Conservation (phyloP, 345 rosid species). For the Lumnitzera littorea region DNA sequence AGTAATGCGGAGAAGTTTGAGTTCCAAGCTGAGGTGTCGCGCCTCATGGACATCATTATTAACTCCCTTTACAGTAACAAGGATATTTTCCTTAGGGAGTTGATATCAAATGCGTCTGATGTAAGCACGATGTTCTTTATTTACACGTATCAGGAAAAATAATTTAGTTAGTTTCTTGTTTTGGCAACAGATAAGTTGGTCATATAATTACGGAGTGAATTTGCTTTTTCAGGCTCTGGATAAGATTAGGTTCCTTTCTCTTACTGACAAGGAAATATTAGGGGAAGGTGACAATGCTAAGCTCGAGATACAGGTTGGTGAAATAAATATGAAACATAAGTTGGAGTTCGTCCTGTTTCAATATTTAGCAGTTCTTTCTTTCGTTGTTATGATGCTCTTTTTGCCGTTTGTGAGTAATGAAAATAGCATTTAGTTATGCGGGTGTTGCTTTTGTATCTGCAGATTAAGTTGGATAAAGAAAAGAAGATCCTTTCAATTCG, state of each 20-base stretch:
- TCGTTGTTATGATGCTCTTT: background rate
- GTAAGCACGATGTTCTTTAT: constrained; percentile 29
- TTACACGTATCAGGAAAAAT: background rate
- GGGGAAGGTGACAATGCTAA: constrained; percentile 89
- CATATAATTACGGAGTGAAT: constrained; percentile 7
- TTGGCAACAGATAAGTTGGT: background rate
- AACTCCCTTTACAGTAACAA: constrained; percentile 98
- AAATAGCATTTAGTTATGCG: background rate
- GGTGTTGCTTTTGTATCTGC: constrained; percentile 12
- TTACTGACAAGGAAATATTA: constrained; percentile 82
- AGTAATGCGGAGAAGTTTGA: constrained; percentile 82
- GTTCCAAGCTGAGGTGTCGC: constrained; percentile 99
- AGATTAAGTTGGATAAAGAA: constrained; percentile 93
- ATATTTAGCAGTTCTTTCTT: background rate
- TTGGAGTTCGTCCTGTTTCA: too few species aligned
- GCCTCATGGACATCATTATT: constrained; percentile 96
- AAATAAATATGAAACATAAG: background rate
- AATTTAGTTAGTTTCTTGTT: background rate
- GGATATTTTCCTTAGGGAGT: constrained; percentile 93
- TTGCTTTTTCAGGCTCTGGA: constrained; percentile 64
- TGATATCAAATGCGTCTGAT: constrained; percentile 98
- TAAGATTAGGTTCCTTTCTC: constrained; percentile 90
- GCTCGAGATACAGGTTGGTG: constrained; percentile 90
- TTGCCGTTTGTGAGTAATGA: too few species aligned
- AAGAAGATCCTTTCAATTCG: constrained; percentile 81